Evolutionary conservation across 106 monocot species (phyloP).

Genomic region (Hemerocallis citrina): DNA sequence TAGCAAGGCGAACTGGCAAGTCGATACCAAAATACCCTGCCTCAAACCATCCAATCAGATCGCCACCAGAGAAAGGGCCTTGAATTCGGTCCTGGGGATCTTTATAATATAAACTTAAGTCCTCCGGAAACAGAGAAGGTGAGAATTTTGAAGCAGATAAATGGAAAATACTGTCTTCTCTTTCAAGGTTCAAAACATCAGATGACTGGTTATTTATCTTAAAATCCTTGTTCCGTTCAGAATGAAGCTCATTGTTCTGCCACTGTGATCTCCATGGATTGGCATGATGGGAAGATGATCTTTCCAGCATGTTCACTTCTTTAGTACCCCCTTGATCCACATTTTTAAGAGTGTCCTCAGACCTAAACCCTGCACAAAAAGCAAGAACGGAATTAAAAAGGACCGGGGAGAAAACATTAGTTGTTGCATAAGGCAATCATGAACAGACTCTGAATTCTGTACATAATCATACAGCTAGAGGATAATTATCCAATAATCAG

Average conservation of each 20-base stretch:
- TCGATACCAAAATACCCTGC: conserved; percentile 97
- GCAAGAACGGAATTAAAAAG: not conserved
- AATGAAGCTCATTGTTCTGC: conserved; percentile 20
- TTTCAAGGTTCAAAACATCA: conserved; percentile 22
- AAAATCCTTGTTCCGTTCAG: conserved; percentile 20
- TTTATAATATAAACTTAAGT: conserved; percentile 64
- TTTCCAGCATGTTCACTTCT: conserved; percentile 30
- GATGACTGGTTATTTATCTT: conserved; percentile 23
- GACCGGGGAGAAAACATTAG: not conserved
- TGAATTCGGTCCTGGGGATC: conserved; percentile 95
- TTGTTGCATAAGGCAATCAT: not conserved
- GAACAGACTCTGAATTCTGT: not conserved
- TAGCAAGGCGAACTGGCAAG: conserved; percentile 64
- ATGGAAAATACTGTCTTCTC: conserved; percentile 3
- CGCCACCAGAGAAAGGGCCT: conserved; percentile 88
- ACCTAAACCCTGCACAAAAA: conserved; percentile 16
- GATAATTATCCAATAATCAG: not conserved
- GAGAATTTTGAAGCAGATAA: conserved; percentile 24
- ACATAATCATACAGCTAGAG: not conserved
- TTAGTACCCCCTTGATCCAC: conserved; percentile 10
- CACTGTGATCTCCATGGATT: conserved; percentile 27
- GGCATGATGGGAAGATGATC: conserved; percentile 12
- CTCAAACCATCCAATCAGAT: conserved; percentile 96
- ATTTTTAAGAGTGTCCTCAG: conserved; percentile 10
- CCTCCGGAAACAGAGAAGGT: conserved; percentile 55